Base-by-base conservation (phyloP, 2,329 filamentous ascomycete genomes). In the Nannizzia gypsea region DNA sequence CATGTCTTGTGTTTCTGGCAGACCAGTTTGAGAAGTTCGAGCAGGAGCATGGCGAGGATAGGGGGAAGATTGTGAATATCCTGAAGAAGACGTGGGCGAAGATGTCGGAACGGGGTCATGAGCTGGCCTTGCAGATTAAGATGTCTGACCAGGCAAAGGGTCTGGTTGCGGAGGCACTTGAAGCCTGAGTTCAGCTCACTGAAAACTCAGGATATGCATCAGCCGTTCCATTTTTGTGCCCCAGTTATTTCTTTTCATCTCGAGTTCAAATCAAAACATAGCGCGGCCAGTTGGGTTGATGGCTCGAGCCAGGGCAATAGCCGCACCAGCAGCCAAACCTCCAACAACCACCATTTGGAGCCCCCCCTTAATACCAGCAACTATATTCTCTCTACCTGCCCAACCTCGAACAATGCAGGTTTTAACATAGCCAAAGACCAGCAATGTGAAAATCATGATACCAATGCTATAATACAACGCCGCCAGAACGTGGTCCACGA, bases 11-110 rank as follows among this genome's bases (percentile, higher is more conserved):
- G 28, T 95, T 95, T 70, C 74, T 95, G 64, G 89, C 93, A 70
- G 89, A 92, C 70, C 88, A 93, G 69, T 87, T 95, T 64, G 89
- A 91, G 67, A 82, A 81, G 57, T 95, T 93, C 73, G 86, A 89
- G 77, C 79, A 80, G 69, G 80, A 82, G 28, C 80, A 85, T 59
- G 54, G 54, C 11, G 54, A 17, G 20, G 87, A 90, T 68, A 88
- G 92, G 74, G 85, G 84, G 57, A 95, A 93, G 79, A 83, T 90
- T 62, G 70, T 92, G 20, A 76, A 74, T 17, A 89, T 90, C 64
- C 69, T 90, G 70, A 76, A 76, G 66, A 89, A 89, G 80, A 89
- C 86, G 13, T 89, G 86, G 86, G 83, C 67, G 55, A 90, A 90
- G 77, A 90, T 89, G 86, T 83, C 81, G 56, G 78, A 80, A 38